Evolutionary conservation across 1,139 yeast genomes (phyloP), one percentile per base, ranked within the genome.

Genomic region (Candida pseudoviswanathii): DNA sequence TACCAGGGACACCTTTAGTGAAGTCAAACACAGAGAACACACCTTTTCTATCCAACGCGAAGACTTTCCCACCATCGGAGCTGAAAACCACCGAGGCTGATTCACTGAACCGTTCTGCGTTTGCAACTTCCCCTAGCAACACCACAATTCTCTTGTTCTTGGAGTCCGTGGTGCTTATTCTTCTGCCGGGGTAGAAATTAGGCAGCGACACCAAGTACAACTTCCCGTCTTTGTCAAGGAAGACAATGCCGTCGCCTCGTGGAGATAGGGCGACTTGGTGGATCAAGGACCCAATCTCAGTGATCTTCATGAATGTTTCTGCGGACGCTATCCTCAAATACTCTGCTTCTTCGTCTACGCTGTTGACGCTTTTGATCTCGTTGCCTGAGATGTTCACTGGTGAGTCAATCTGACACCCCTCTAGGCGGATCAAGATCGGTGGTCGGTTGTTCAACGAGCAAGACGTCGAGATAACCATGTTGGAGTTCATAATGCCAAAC

Each of bases 231-330:
- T 88, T 81, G 62, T 87, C 94, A 33, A 90, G 68, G 57, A 88
- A 86, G 1, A 92, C 96, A 31, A 90, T 76, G 0, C 96, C 86
- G 63, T 90, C 96, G 21, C 94, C 92, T 24, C 96, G 73, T 1
- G 97, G 97, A 9, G 96, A 88, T 1, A 89, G 75, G 5, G 86
- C 85, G 47, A 86, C 80, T 45, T 77, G 74, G 64, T 91, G 96
- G 49, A 90, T 86, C 6, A 82, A 73, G 1, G 89, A 81, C 0
- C 97, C 97, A n/a, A 90, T 80, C 59, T 91, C 96, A 48, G 86
- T 87, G 8, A 91, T 70, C 53, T 85, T 79, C 56, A 70, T 56
- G 4, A 73, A 48, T 3, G 67, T 56, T 42, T 71, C 77, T 0
- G 74, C 64, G 5, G 73, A 66, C 42, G 64, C 66, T 21, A 72